Base-by-base conservation (phyloP, 306 rosid genomes). In the Trifolium repens region DNA sequence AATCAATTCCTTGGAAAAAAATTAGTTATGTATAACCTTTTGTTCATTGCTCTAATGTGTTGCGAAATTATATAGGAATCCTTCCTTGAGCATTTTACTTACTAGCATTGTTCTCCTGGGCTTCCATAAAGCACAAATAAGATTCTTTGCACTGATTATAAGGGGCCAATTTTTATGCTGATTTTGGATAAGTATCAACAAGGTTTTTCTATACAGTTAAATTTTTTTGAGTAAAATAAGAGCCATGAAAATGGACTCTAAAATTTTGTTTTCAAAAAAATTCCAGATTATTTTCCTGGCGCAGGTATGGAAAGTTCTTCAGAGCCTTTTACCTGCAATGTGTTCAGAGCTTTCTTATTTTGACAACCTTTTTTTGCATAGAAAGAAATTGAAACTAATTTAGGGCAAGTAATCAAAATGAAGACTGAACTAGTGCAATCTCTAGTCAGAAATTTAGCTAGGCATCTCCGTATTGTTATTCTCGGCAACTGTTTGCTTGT, bases 391-490 rank as follows among this genome's bases (percentile, higher is more conserved):
- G 37, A 67, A 67, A n/a, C 37, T 75, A 37, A 39, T 40, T 59
- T 59, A 44, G 24, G 43, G 71, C 11, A 3, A 75, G 16, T 59
- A 22, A 68, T 59, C 32, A 67, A 72, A 72, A 59, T 14, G 17
- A 69, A 70, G 64, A 64, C 13, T 57, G 59, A 53, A 69, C 13
- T 57, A 59, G 46, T 57, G 43, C 72, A 19, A 63, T 74, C 63
- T 74, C 65, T 61, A n/a, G 71, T 68, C 26, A 13, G 50, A 57
- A 34, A 61, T 67, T 72, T 68, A 35, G 78, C 68, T 52, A 9
- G 53, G 68, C 61, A 58, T 74, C 69, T 71, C 68, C n/a, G n/a
- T 34, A 67, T 12, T 61, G 78, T 76, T 79, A 59, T 77, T 77
- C 24, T 64, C 44, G 30, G 62, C 60, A 43, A 49, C 71, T 59